Evolutionary conservation across 768 basidiomycete species (phyloP).

Genomic region (Exsudoporus frostii): DNA sequence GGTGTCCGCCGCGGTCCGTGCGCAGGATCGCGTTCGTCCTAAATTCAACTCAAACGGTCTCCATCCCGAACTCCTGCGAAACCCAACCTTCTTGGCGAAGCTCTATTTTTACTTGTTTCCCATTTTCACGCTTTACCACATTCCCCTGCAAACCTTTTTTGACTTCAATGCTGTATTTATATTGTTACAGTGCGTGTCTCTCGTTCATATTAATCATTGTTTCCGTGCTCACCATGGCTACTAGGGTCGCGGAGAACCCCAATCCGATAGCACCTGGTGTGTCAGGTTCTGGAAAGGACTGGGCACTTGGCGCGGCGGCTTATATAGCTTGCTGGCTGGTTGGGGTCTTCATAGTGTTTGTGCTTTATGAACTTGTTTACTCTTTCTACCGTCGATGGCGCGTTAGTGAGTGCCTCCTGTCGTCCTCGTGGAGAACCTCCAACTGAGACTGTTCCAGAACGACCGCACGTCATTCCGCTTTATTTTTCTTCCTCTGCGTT

Average conservation of each 20-base stretch:
- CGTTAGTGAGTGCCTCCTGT: conserved; percentile 55
- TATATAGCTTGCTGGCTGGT: conserved; percentile 79
- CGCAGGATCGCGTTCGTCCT: conserved; percentile 44
- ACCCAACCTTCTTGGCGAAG: conserved; percentile 51
- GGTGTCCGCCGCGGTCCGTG: conserved; percentile 37
- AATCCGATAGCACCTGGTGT: conserved; percentile 67
- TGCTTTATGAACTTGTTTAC: conserved; percentile 76
- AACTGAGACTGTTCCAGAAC: conserved; percentile 48
- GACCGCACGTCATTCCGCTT: conserved; percentile 78
- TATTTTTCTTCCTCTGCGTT: conserved; percentile 80
- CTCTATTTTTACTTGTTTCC: conserved; percentile 70
- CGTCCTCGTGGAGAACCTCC: conserved; percentile 13
- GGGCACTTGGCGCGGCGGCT: conserved; percentile 79
- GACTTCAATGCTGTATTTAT: conserved; percentile 89
- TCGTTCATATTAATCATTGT: neutral
- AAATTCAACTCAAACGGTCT: conserved; percentile 65
- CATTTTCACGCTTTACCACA: conserved; percentile 66
- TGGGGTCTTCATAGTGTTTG: conserved; percentile 68
- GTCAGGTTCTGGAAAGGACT: conserved; percentile 69
- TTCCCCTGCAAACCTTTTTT: conserved; percentile 78
- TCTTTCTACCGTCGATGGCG: conserved; percentile 76
- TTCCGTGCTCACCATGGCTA: conserved; percentile 11
- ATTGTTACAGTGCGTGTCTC: conserved; percentile 67
- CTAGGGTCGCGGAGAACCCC: conserved; percentile 72
- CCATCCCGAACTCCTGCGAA: conserved; percentile 65